Base-by-base conservation (phyloP, 192 early-diverging fungal genomes). In the Backusella tuberculispora region DNA sequence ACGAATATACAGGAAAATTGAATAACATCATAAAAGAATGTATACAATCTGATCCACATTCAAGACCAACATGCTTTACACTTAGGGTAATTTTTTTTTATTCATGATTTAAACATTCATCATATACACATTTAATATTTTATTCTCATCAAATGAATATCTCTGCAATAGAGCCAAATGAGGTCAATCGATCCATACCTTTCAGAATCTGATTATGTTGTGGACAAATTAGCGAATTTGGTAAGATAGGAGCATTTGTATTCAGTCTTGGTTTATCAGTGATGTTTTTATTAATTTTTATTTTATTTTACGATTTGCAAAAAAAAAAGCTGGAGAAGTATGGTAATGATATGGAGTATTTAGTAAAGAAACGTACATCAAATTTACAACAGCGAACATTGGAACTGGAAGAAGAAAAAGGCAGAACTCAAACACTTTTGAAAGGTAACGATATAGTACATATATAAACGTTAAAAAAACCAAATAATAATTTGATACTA, bases 281-380 rank as follows among this genome's bases (percentile, higher is more conserved):
- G 8, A 56, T 56, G 19, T 21, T 9, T 10, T 56, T 56, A 7
- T 21, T 45, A 3, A 12, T 56, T n/a, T 21, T n/a, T n/a, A n/a
- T n/a, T n/a, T n/a, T n/a, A n/a, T n/a, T n/a, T n/a, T n/a, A n/a
- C n/a, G n/a, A n/a, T n/a, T n/a, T n/a, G n/a, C n/a, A n/a, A 43
- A 43, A 43, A 43, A 43, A 43, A 43, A 43, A 76, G 74, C 69
- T 85, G 14, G 84, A 85, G 69, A 80, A 78, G 43, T 85, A 85
- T 43, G 81, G 76, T 21, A 85, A 77, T 19, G 84, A 85, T 66
- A 85, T 85, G 84, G 84, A 85, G 45, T 75, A 77, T 9, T 64
- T 85, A 2, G 84, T 83, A 9, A 66, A 56, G 0, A 78, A 85
- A 17, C 66, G 84, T 9, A 85, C 84, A 1, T 65, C 63, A 34